Evolutionary conservation across 2,329 filamentous ascomycete genomes (phyloP).

Genomic region (Colletotrichum acutatum): DNA sequence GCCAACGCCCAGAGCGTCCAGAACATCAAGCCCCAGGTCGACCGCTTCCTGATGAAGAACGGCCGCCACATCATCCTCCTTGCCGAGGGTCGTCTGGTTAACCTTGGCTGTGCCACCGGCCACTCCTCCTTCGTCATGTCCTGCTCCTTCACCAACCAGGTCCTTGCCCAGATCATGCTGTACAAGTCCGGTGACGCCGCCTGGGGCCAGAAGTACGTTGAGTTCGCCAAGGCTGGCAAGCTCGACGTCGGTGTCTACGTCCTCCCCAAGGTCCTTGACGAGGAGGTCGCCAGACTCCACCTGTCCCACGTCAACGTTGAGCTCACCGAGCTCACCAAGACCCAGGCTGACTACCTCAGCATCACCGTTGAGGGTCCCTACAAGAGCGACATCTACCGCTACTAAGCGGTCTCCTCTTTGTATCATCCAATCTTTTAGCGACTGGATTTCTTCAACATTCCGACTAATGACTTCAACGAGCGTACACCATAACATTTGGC

Average conservation of each 20-base stretch:
- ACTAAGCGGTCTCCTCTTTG: constrained; percentile 53
- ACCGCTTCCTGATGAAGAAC: constrained; percentile 94
- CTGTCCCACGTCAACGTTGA: constrained; percentile 93
- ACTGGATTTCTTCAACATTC: constrained; percentile 35
- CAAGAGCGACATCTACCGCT: constrained; percentile 85
- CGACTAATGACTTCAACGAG: constrained; percentile 38
- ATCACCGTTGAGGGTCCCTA: constrained; percentile 88
- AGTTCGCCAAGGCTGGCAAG: constrained; percentile 94
- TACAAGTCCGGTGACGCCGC: constrained; percentile 91
- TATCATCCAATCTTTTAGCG: constrained; percentile 40
- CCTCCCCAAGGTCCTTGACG: constrained; percentile 97
- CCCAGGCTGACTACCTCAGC: constrained; percentile 95
- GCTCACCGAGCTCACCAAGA: constrained; percentile 84
- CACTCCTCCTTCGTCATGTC: constrained; percentile 99
- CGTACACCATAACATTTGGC: constrained; percentile 35
- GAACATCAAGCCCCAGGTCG: constrained; percentile 99
- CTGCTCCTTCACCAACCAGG: constrained; percentile 99
- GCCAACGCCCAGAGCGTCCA: constrained; percentile 90
- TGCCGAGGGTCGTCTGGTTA: constrained; percentile 98
- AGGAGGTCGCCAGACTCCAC: constrained; percentile 97
- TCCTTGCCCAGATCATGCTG: constrained; percentile 98
- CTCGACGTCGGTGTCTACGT: constrained; percentile 94
- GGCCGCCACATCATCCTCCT: constrained; percentile 98
- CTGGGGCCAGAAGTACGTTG: constrained; percentile 93
- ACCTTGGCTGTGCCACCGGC: constrained; percentile 98